phyloP scores from a whole-genome alignment of 257 asterid species.

The Linderniella brevidens region DNA sequence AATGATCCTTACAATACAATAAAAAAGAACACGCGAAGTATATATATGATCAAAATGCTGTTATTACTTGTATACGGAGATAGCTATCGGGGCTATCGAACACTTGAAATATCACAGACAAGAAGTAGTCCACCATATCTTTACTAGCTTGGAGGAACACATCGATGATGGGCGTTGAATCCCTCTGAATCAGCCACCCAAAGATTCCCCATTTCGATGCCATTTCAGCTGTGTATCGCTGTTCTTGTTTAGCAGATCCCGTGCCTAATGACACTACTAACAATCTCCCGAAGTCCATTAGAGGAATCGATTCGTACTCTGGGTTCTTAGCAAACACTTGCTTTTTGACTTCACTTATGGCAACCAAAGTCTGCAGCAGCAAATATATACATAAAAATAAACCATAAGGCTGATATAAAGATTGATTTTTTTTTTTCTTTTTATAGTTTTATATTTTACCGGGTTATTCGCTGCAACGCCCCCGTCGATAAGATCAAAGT shows the following conservation, averaged over 20 bases:
- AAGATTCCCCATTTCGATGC: slow-evolving; percentile 35
- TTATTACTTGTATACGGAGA: slow-evolving; percentile 36
- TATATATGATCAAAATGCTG: not conserved
- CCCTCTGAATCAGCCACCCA: slow-evolving; percentile 33
- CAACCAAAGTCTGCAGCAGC: slow-evolving; percentile 33
- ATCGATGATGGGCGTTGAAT: slow-evolving; percentile 26
- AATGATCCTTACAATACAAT: not conserved
- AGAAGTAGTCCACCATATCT: slow-evolving; percentile 31
- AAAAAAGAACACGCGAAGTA: not conserved
- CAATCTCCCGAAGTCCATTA: slow-evolving; percentile 18
- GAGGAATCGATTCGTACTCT: slow-evolving; percentile 19
- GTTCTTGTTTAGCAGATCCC: slow-evolving; percentile 25
- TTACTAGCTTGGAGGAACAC: slow-evolving; percentile 22
- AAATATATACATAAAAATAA: not conserved
- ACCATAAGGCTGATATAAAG: not conserved
- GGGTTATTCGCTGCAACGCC: slow-evolving; percentile 55
- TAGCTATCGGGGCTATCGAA: slow-evolving; percentile 21
- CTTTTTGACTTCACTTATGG: slow-evolving; percentile 30
- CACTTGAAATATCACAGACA: slow-evolving; percentile 23
- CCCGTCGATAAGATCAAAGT: slow-evolving; percentile 45
- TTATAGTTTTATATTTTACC: slow-evolving; percentile 10
- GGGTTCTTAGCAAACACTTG: slow-evolving; percentile 14
- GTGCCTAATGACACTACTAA: slow-evolving; percentile 39
- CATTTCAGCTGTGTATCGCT: slow-evolving; percentile 23
- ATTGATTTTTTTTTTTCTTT: no score